Evolutionary conservation across 2,329 filamentous ascomycete genomes (phyloP), one percentile per base, ranked within the genome.

Genomic region (Cytospora piceae): DNA sequence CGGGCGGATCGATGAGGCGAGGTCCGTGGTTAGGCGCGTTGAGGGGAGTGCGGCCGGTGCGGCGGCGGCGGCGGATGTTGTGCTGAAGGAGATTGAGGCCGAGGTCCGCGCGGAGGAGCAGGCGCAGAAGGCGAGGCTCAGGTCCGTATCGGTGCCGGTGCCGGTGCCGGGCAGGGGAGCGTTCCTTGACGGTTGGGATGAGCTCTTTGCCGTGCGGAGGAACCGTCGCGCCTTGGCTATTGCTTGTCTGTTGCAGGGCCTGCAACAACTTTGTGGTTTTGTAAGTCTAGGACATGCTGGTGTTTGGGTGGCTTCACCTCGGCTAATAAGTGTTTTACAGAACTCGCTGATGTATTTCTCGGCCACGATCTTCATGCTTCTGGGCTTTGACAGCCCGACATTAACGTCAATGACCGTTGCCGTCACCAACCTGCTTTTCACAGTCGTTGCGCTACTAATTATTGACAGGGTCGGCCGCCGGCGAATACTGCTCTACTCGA

Each of bases 321-420:
- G 15, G 55, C 60, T 62, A 52, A 69, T 70, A 53, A 3, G 54
- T 14, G 8, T 9, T 51, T 39, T 52, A 17, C 70, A 89, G 85
- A 96, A 97, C 78, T 93, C 91, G 14, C 82, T 97, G 34, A 96
- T 96, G 92, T 96, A 96, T 77, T 96, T 93, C 74, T 93, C 91
- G 0, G 91, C 90, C 4, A 93, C 91, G 9, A 92, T 94, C 34
- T 94, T 94, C 74, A 84, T 86, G 3, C 83, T 93, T 37, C 84
- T 96, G 0, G 90, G 90, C 0, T 96, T 96, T 74, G 83, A 84
- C 52, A 90, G 87, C 63, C 92, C 93, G 6, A 95, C 92, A 0
- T 83, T 94, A 58, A 93, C 91, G 1, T 92, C 92, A 0, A 84
- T 96, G 66, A 89, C 88, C 2, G 76, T 97, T 17, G 93, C 93